Base-by-base conservation (phyloP, 805 yeast genomes). In the Cyberlindnera saturnus region DNA sequence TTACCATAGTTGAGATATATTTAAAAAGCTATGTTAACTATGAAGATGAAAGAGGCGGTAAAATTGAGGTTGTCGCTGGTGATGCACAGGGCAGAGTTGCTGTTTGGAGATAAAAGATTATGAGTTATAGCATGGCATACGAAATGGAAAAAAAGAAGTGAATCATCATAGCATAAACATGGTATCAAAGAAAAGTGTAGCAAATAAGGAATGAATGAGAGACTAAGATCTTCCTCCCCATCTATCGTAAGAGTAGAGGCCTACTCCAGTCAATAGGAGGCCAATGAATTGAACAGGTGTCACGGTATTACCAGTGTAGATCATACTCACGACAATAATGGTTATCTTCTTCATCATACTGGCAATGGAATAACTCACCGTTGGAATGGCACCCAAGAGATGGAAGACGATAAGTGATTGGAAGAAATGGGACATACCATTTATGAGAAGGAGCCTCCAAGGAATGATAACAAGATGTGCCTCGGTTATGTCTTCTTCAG, bases 271-370 rank as follows among this genome's bases (percentile, higher is more conserved):
- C 35, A 77, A 61, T 3, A 64, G 32, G 14, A 82, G 54, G 0
- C 88, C 88, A 13, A 67, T 29, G 4, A 63, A 39, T 55, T 82
- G 86, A 3, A 41, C 36, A 1, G 63, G 40, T 2, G 77, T 65
- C n/a, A 80, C 62, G 15, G 56, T 52, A 18, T 71, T 73, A 20
- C 82, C 82, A 32, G 71, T 74, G 70, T 74, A 75, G 34, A 83
- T 45, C 67, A 90, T 85, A 53, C 96, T 86, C 1, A 82, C 82
- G 2, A 83, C 73, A 35, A 89, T 88, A 28, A 89, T 77, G 1
- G 86, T 84, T n/a, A 89, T 84, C 55, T 96, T 78, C 65, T 89
- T 89, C 77, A 89, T 75, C 76, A 89, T 75, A 35, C 86, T 80
- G 3, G 96, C 96, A 44, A 89, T 81, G 2, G 95, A 84, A 63